Conservation (phyloP, 768 basidiomycete genomes). For the Agaricus subrufescens region DNA sequence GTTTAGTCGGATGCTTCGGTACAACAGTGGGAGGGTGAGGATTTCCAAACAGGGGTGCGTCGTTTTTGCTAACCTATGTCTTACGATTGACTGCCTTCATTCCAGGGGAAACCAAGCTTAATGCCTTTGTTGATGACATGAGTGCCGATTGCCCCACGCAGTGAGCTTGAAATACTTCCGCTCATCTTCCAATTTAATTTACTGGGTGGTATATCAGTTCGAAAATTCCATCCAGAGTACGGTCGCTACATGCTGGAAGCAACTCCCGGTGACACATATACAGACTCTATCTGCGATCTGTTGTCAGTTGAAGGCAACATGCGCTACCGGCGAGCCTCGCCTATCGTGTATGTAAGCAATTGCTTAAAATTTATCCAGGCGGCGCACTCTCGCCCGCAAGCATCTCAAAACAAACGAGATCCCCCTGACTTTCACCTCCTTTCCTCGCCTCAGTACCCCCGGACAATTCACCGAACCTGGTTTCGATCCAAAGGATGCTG, state of each 20-base stretch:
- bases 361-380: constrained; percentile 31
- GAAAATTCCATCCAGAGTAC: constrained; percentile 97
- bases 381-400: constrained; percentile 72
- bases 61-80: no score
- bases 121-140: constrained; percentile 62
- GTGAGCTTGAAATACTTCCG: constrained; percentile 33
- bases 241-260: constrained; percentile 99
- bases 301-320: constrained; percentile 92
- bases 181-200: not conserved
- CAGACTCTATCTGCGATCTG: constrained; percentile 80
- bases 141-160: constrained; percentile 52
- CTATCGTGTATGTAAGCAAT: not conserved
- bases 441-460: constrained; percentile 84
- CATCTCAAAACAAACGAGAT: constrained; percentile 84
- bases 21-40: no score
- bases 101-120: constrained; percentile 44
- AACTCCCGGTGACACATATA: constrained; percentile 94
- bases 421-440: constrained; percentile 92
- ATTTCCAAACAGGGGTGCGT: no score
- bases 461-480: constrained; percentile 93
- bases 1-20: no score
- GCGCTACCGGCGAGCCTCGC: constrained; percentile 70
- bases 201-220: constrained; percentile 56
- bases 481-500: constrained; percentile 65
- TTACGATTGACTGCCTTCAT: no score